These are phyloP conservation scores for Aureobasidium leucospermi DNA, from an alignment of 2,329 filamentous ascomycete genomes.

Conservation along the genomic window DNA sequence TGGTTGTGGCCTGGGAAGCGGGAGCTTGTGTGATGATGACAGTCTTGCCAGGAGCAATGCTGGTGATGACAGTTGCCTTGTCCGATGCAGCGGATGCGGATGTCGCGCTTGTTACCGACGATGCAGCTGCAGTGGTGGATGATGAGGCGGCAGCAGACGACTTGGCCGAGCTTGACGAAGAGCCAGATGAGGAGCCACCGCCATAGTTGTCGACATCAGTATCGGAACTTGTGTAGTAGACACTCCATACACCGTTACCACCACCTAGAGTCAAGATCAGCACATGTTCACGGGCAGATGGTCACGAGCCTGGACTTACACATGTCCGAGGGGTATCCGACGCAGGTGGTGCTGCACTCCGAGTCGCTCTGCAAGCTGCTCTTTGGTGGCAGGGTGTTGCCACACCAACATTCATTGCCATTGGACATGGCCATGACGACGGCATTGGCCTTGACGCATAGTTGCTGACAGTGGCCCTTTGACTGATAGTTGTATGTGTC, in stretches of 20 bases:
- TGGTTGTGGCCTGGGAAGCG: conserved; percentile 35
- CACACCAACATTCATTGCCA: conserved; percentile 65
- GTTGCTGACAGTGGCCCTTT: conserved; percentile 47
- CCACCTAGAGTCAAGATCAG: conserved; percentile 44
- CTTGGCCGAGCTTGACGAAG: conserved; percentile 16
- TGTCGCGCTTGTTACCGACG: background rate
- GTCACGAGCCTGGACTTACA: conserved; percentile 48
- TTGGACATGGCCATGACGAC: conserved; percentile 57
- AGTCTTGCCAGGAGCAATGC: conserved; percentile 25
- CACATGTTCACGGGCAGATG: background rate
- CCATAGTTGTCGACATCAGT: conserved; percentile 32
- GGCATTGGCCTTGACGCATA: conserved; percentile 39
- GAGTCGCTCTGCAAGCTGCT: conserved; percentile 44
- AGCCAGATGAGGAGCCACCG: conserved; percentile 15
- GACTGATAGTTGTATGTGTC: conserved; percentile 47
- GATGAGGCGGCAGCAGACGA: conserved; percentile 19
- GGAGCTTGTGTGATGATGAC: conserved; percentile 28
- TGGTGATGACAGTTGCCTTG: conserved; percentile 24
- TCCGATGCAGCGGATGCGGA: conserved; percentile 16
- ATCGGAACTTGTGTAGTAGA: conserved; percentile 45
- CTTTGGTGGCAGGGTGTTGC: conserved; percentile 56
- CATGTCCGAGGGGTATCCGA: conserved; percentile 52
- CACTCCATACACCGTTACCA: conserved; percentile 44
- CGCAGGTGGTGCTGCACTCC: conserved; percentile 60
- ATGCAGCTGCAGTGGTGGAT: background rate